Evolutionary conservation across 2,329 filamentous ascomycete genomes (phyloP).

Genomic region (Lojkania enalia): DNA sequence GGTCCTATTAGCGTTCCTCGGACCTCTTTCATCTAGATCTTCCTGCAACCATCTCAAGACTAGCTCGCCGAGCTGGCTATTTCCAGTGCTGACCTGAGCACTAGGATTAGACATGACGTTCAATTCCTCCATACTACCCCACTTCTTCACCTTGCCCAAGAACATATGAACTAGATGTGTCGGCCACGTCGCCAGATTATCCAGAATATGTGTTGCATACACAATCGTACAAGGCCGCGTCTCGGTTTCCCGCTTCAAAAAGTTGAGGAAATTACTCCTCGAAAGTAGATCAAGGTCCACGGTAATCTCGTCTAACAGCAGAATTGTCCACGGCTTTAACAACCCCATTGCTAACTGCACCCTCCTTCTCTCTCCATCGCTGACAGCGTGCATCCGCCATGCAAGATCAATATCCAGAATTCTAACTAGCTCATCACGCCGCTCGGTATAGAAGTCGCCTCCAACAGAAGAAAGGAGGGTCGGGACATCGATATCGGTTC

Average conservation of each 20-base stretch:
- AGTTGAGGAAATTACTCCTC: slow-evolving; percentile 80
- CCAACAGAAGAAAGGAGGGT: slow-evolving; percentile 85
- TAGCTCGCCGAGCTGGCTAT: slow-evolving; percentile 82
- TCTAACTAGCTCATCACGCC: slow-evolving; percentile 81
- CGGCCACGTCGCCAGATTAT: slow-evolving; percentile 93
- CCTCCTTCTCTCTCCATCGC: slow-evolving; percentile 84
- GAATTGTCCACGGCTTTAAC: slow-evolving; percentile 84
- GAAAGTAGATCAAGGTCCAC: slow-evolving; percentile 91
- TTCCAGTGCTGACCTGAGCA: slow-evolving; percentile 61
- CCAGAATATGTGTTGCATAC: slow-evolving; percentile 95
- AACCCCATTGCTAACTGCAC: slow-evolving; percentile 97
- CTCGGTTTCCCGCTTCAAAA: slow-evolving; percentile 86
- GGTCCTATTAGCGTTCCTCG: slow-evolving; percentile 63
- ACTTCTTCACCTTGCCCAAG: slow-evolving; percentile 83
- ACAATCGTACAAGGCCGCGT: slow-evolving; percentile 83
- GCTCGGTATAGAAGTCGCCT: slow-evolving; percentile 77
- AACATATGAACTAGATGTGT: slow-evolving; percentile 97
- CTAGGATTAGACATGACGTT: no score
- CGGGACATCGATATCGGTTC: slow-evolving; percentile 88
- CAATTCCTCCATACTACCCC: slow-evolving; percentile 71
- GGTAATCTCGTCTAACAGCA: slow-evolving; percentile 94
- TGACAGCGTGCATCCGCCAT: slow-evolving; percentile 97
- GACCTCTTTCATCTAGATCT: slow-evolving; percentile 78
- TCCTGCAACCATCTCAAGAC: slow-evolving; percentile 85
- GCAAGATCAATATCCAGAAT: slow-evolving; percentile 89